phyloP scores from a whole-genome alignment of 139 green algal genomes.

The Chlamydomonas sp. region DNA sequence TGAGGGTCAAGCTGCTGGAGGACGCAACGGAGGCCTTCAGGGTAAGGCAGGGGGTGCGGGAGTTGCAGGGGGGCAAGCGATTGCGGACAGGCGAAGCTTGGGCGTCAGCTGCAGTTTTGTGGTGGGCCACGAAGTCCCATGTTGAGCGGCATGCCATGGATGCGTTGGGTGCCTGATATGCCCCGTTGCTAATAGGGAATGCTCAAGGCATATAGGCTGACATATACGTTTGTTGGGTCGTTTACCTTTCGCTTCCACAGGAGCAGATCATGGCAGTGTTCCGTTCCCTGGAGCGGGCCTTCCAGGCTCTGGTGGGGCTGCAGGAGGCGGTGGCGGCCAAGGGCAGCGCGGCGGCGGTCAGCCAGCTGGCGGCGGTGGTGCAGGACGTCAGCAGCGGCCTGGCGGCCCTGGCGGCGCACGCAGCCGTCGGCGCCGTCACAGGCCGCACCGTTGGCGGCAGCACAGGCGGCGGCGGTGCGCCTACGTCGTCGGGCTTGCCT shows the following conservation, averaged over 20 bases:
- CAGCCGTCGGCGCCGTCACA: neutral
- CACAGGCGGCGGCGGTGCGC: neutral
- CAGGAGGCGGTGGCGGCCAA: conserved; percentile 50
- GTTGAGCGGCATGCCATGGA: too few species aligned
- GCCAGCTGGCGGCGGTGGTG: conserved; percentile 23
- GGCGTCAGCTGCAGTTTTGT: too few species aligned
- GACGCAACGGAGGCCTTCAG: conserved; percentile 16
- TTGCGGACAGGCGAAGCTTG: too few species aligned
- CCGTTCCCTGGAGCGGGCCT: conserved; percentile 33
- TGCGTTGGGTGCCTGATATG: too few species aligned
- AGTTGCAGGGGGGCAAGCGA: too few species aligned
- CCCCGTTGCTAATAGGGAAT: too few species aligned
- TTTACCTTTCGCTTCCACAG: neutral
- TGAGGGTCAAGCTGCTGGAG: conserved; percentile 37
- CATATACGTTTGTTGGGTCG: too few species aligned
- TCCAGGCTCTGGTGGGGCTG: conserved; percentile 39
- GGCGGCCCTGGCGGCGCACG: conserved; percentile 8
- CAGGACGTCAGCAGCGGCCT: conserved; percentile 13
- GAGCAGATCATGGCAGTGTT: conserved; percentile 49
- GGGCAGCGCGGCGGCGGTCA: conserved; percentile 23
- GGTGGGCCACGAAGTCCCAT: too few species aligned
- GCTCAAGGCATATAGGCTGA: too few species aligned
- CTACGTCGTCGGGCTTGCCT: neutral
- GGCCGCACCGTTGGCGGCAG: neutral
- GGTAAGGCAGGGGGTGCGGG: too few species aligned